Conservation (phyloP, 2,329 filamentous ascomycete genomes). For the Ceratocystiopsis sp. region DNA sequence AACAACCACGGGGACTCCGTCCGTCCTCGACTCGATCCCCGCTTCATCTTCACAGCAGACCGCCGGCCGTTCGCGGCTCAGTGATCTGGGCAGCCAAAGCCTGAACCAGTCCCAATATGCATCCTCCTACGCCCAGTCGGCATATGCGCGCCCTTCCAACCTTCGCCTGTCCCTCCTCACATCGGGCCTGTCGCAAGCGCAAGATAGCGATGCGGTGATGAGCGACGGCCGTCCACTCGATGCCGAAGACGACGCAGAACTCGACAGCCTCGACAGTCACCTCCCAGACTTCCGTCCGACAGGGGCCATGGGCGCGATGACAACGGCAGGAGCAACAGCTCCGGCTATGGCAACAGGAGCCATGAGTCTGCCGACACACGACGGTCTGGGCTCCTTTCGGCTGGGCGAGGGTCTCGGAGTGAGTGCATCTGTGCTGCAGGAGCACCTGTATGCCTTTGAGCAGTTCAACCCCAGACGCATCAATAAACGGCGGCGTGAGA, state of each 20-base stretch:
- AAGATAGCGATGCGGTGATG: constrained; percentile 1
- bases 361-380: constrained; percentile 59
- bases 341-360: background rate
- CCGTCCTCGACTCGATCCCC: constrained; percentile 47
- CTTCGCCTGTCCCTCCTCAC: constrained; percentile 15
- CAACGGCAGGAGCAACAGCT: constrained; percentile 6
- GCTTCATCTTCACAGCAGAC: constrained; percentile 41
- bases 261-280: constrained; percentile 88
- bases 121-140: constrained; percentile 2
- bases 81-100: constrained; percentile 66
- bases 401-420: constrained; percentile 35
- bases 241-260: constrained; percentile 54
- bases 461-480: constrained; percentile 59
- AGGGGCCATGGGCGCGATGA: constrained; percentile 12
- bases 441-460: constrained; percentile 81
- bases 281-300: constrained; percentile 62
- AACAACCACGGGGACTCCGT: constrained; percentile 37
- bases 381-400: constrained; percentile 77
- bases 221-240: constrained; percentile 19
- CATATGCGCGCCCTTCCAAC: constrained; percentile 12
- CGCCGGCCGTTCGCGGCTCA: constrained; percentile 54
- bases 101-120: constrained; percentile 38
- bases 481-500: constrained; percentile 31
- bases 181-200: constrained; percentile 4
- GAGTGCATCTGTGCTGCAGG: constrained; percentile 43